Base-by-base conservation (phyloP, 768 basidiomycete species). In the Podaxis rugospora region DNA sequence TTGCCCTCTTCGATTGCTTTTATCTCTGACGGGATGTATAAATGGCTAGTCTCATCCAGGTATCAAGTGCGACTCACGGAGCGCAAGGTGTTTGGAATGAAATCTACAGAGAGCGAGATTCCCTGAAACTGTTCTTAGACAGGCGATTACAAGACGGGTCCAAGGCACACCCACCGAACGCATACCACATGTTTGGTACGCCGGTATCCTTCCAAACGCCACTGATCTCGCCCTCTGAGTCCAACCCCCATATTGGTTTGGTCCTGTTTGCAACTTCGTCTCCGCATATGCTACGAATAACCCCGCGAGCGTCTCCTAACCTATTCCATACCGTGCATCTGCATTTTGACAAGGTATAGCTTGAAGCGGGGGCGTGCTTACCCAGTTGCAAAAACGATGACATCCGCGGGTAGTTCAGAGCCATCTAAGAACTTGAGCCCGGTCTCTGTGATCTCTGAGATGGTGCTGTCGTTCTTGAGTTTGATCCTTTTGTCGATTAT, bases 401-500 rank as follows among this genome's bases (percentile, higher is more conserved):
- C 78, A 66, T 87, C 85, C 14, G 80, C 82, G 14, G 75, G 62
- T 7, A 85, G 65, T 62, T 76, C 74, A 25, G 72, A 75, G 3
- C 81, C 82, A 61, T 84, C 72, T 51, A 77, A 78, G 63, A 85
- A 86, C 54, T 74, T 72, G 11, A 86, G 66, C 4, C 80, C 78
- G 1, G 66, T 72, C 62, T 74, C 67, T 0, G 77, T 81, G 67
- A 83, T 82, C 36, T 68, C 68, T 28, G 76, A 68, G 55, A 88
- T 80, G 35, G 70, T 71, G 55, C 76, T 74, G 61, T 84, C 85
- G 70, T 79, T 85, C 74, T 90, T 89, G 64, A 90, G 73, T 69
- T 88, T 88, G 74, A 90, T 87, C 69, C 87, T 85, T 18, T 86
- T 84, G 62, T 87, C 84, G 32, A 82, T 78, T 63, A 89, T 83